A percentile compares a stretch with the other conserved stretches of the same genome.
phyloP scores from a whole-genome alignment of 192 early-diverging fungal species.

The Geranomyces variabilis region DNA sequence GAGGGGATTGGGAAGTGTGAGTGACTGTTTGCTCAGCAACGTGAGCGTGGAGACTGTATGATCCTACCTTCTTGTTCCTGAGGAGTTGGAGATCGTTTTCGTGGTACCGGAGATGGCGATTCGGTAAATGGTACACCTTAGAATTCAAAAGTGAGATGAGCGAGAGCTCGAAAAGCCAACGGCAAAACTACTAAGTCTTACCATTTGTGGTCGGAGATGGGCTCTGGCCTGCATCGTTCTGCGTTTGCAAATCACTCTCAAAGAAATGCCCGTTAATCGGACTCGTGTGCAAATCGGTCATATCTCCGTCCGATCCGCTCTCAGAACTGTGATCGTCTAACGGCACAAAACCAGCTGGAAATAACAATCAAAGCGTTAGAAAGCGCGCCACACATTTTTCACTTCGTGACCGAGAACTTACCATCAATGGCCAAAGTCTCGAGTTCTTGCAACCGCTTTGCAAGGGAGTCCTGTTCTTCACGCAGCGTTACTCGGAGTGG shows the following conservation, averaged over 20 bases:
- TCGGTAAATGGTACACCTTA: neutral
- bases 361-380: neutral
- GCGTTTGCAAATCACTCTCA: neutral
- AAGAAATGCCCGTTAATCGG: neutral
- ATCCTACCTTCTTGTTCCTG: conserved; percentile 1
- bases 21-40: neutral
- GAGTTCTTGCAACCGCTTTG: conserved; percentile 22
- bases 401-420: neutral
- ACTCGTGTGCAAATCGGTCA: neutral
- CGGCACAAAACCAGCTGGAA: neutral
- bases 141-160: neutral
- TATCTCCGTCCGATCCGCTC: neutral
- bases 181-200: too few relatives aligned
- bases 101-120: neutral
- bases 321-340: neutral
- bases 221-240: neutral
- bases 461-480: conserved; percentile 14
- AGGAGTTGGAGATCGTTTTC: neutral
- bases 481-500: conserved; percentile 17
- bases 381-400: neutral
- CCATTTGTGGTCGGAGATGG: neutral
- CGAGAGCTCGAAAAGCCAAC: neutral
- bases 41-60: neutral
- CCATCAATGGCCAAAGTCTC: conserved; percentile 1
- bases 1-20: neutral